Evolutionary conservation across 345 rosid species (phyloP).

Genomic region (Pistacia integerrima): DNA sequence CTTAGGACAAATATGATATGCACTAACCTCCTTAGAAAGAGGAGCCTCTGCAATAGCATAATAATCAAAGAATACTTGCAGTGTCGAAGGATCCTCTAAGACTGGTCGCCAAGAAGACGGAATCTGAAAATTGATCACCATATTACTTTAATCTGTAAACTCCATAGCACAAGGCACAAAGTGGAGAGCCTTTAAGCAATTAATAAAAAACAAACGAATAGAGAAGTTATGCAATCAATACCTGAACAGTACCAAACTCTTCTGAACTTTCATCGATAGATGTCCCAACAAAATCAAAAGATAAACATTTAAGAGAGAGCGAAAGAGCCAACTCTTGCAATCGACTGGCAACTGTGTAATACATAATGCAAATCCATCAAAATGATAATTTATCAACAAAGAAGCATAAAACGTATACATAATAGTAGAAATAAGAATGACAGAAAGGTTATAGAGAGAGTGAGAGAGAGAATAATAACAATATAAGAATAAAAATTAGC

Average conservation of each 20-base stretch:
- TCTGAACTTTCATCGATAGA: slow-evolving; percentile 97
- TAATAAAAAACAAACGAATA: slow-evolving; percentile 1
- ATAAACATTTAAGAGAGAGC: slow-evolving; percentile 89
- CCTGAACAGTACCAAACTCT: slow-evolving; percentile 99
- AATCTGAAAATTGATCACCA: slow-evolving; percentile 49
- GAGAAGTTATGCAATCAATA: slow-evolving; percentile 20
- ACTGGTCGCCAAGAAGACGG: slow-evolving; percentile 89
- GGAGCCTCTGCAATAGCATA: slow-evolving; percentile 75
- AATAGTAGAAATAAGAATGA: neutral
- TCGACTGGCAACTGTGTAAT: slow-evolving; percentile 59
- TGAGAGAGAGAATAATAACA: neutral
- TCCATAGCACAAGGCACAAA: slow-evolving; percentile 14
- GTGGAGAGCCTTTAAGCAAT: slow-evolving; percentile 8
- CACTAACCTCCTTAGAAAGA: slow-evolving; percentile 91
- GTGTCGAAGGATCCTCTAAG: slow-evolving; percentile 88
- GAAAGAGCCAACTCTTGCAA: slow-evolving; percentile 97
- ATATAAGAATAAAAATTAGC: slow-evolving; percentile 13
- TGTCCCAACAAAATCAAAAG: slow-evolving; percentile 98
- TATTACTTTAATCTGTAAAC: slow-evolving; percentile 7
- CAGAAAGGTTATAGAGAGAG: neutral
- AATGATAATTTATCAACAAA: slow-evolving; percentile 9
- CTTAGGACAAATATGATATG: slow-evolving; percentile 2
- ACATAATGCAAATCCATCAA: slow-evolving; percentile 25
- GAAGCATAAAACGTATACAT: neutral
- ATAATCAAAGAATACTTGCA: slow-evolving; percentile 96